A percentile compares a stretch with the other conserved stretches of the same genome.
phyloP scores from a whole-genome alignment of 176 grass and related monocot genomes.

The Eragrostis nindensis region DNA sequence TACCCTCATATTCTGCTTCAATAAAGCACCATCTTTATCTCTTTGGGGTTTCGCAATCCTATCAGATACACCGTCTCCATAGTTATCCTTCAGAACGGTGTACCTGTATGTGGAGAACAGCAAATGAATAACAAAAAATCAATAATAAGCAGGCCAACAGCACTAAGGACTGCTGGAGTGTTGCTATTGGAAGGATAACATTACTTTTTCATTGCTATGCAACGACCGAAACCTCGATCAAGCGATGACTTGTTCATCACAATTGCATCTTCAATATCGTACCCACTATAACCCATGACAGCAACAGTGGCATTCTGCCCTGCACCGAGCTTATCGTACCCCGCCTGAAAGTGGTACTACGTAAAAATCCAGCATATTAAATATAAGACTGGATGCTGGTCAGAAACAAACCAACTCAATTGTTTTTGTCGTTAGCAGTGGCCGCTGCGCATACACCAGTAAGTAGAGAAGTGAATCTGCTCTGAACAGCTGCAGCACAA shows the following conservation, averaged over 20 bases:
- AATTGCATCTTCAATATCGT: conserved; percentile 99
- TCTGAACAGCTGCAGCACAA: conserved; percentile 66
- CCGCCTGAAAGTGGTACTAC: conserved; percentile 61
- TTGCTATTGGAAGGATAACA: conserved; percentile 11
- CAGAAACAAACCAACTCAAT: conserved; percentile 87
- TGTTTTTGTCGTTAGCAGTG: conserved; percentile 94
- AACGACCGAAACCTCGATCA: conserved; percentile 97
- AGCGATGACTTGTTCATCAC: conserved; percentile 99
- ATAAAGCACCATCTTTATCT: conserved; percentile 61
- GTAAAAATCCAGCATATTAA: conserved; percentile 21
- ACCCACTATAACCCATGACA: conserved; percentile 97
- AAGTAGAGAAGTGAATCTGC: conserved; percentile 90
- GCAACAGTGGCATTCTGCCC: conserved; percentile 98
- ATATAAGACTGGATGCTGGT: neutral
- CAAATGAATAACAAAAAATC: conserved; percentile 29
- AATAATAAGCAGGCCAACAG: neutral
- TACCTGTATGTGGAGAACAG: conserved; percentile 56
- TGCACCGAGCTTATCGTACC: conserved; percentile 90
- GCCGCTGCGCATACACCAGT: conserved; percentile 90
- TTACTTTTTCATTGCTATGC: conserved; percentile 98
- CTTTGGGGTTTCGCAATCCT: conserved; percentile 69
- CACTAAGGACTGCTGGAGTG: conserved; percentile 1
- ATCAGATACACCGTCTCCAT: conserved; percentile 58
- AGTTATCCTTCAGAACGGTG: conserved; percentile 65
- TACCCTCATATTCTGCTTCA: conserved; percentile 80